phyloP scores from a whole-genome alignment of 2,329 filamentous ascomycete species.

The Lachnellula suecica region DNA sequence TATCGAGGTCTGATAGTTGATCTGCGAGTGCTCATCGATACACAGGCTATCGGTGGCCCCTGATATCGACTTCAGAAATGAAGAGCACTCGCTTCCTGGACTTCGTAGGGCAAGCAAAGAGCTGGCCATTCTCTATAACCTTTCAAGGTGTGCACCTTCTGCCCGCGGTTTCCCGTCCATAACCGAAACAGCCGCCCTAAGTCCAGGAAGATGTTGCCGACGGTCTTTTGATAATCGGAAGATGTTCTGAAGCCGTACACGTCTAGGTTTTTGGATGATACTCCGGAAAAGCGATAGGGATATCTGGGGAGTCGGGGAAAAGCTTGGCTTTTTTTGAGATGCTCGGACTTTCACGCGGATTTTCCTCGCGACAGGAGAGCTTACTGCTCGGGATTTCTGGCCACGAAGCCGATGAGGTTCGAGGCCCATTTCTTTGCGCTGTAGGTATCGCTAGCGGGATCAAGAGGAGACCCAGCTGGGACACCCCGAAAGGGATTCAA shows the following conservation, averaged over 20 bases:
- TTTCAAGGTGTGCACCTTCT: slow-evolving; percentile 51
- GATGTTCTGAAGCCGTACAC: slow-evolving; percentile 24
- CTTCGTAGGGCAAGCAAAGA: slow-evolving; percentile 66
- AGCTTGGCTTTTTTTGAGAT: too few relatives aligned
- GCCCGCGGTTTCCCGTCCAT: slow-evolving; percentile 51
- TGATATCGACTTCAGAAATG: slow-evolving; percentile 56
- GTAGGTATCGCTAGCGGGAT: slow-evolving; percentile 51
- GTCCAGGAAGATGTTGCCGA: slow-evolving; percentile 43
- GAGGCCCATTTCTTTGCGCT: slow-evolving; percentile 49
- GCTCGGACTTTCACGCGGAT: too few relatives aligned
- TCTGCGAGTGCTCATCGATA: slow-evolving; percentile 45
- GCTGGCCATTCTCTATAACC: slow-evolving; percentile 61
- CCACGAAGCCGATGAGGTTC: slow-evolving; percentile 15
- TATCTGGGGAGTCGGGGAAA: too few relatives aligned
- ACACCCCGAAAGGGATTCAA: slow-evolving; percentile 15
- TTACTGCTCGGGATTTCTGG: slow-evolving; percentile 46
- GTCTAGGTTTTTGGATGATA: slow-evolving; percentile 23
- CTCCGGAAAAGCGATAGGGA: slow-evolving; percentile 16
- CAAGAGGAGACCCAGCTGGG: slow-evolving; percentile 33
- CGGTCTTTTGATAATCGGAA: slow-evolving; percentile 29
- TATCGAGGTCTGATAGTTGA: slow-evolving; percentile 49
- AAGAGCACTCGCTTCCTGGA: slow-evolving; percentile 60
- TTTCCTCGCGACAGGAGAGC: too few relatives aligned
- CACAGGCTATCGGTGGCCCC: slow-evolving; percentile 54
- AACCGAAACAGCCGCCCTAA: slow-evolving; percentile 41